Conservation (phyloP, 1,139 yeast species). For the Candida smagusa region DNA sequence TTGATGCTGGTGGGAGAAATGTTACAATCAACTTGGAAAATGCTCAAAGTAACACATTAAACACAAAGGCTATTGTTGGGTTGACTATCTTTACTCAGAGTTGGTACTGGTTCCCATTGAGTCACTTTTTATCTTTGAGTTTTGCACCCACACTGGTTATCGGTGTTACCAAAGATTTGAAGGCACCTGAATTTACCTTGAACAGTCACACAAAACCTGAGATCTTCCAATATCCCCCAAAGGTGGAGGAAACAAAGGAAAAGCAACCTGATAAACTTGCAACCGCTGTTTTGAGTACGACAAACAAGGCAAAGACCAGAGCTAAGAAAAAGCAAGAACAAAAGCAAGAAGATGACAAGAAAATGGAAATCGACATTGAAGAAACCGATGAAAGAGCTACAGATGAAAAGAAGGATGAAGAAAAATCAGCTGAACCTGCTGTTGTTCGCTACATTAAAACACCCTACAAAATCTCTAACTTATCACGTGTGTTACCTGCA, state of each 20-base stretch:
- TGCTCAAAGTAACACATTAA: constrained; percentile 85
- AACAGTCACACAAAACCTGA: constrained; percentile 80
- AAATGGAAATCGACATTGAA: constrained; percentile 26
- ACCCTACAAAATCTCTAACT: constrained; percentile 68
- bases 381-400: constrained; percentile 18
- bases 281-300: constrained; percentile 91
- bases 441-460: constrained; percentile 48
- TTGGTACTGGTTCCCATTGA: constrained; percentile 98
- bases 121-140: constrained; percentile 89
- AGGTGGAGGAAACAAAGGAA: constrained; percentile 73
- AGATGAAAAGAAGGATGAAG: constrained; percentile 26
- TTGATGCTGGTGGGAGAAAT: constrained; percentile 98
- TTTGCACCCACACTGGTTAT: constrained; percentile 90
- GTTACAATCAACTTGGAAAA: constrained; percentile 93
- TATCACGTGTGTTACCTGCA: constrained; percentile 88
- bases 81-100: constrained; percentile 85
- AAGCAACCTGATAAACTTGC: constrained; percentile 87
- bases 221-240: constrained; percentile 86
- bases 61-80: constrained; percentile 90
- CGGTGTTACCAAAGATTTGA: constrained; percentile 82
- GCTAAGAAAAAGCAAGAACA: constrained; percentile 73
- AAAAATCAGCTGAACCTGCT: constrained; percentile 23
- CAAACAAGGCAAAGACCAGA: constrained; percentile 88
- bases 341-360: constrained; percentile 36
- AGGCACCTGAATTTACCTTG: constrained; percentile 80